Percentiles rank a stretch among this genome's conserved stretches.
phyloP scores from a whole-genome alignment of 2,329 filamentous ascomycete genomes.

The Hymenoscyphus infarciens region DNA sequence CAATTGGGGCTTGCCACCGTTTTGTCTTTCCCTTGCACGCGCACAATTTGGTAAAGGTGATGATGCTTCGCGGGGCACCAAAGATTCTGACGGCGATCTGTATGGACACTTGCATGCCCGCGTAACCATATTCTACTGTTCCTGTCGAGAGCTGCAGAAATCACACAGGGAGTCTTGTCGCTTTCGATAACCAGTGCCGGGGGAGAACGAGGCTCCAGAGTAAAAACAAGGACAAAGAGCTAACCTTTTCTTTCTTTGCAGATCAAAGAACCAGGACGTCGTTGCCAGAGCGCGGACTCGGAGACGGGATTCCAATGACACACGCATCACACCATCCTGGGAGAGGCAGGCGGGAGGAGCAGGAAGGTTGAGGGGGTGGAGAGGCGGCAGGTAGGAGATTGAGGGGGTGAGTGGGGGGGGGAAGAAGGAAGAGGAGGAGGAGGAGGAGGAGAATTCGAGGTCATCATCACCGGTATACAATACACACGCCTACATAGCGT shows the following conservation, averaged over 20 bases:
- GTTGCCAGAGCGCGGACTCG: no score
- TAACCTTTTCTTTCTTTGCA: neutral
- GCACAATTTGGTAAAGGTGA: neutral
- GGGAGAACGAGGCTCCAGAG: neutral
- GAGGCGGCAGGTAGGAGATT: neutral
- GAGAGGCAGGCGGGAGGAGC: neutral
- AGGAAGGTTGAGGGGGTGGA: neutral
- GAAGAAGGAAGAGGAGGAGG: neutral
- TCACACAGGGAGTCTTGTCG: neutral
- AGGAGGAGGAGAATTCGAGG: neutral
- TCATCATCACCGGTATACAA: neutral
- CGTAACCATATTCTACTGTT: neutral
- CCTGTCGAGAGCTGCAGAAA: neutral
- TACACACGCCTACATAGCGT: neutral
- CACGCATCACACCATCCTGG: neutral
- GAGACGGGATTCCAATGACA: neutral
- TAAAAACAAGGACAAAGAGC: neutral
- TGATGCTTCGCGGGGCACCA: neutral
- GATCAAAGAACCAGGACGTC: neutral
- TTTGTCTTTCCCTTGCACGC: neutral
- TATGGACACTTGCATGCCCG: conserved; percentile 1
- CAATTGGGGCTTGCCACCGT: neutral
- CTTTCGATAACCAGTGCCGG: neutral
- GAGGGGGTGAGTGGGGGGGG: neutral
- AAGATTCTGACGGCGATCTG: neutral